These are phyloP conservation scores for Jamesozyma hellenica DNA, from an alignment of 805 yeast species.

Conservation along the genomic window DNA sequence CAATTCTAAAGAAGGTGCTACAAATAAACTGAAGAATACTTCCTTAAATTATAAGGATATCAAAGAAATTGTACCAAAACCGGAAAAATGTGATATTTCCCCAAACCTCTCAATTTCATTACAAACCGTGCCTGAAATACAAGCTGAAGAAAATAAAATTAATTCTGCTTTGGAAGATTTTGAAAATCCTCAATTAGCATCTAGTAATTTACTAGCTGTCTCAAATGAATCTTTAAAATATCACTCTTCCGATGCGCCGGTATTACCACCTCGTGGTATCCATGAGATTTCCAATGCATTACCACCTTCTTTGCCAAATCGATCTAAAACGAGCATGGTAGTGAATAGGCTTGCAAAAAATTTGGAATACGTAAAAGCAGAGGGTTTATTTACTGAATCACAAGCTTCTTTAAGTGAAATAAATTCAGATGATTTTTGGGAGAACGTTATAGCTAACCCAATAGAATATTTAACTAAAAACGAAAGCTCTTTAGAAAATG, in stretches of 20 bases:
- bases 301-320: not conserved
- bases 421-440: not conserved
- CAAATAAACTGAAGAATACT: too few relatives aligned
- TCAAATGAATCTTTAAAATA: not conserved
- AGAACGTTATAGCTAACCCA: slow-evolving; percentile 2
- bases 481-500: slow-evolving; percentile 1
- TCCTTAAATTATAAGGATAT: too few relatives aligned
- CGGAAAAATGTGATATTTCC: too few relatives aligned
- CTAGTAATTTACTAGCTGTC: not conserved
- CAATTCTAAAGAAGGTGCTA: too few relatives aligned
- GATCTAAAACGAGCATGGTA: slow-evolving; percentile 2
- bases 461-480: slow-evolving; percentile 2
- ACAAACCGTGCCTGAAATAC: not conserved
- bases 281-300: not conserved
- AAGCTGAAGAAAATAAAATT: not conserved
- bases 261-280: not conserved
- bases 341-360: slow-evolving; percentile 4
- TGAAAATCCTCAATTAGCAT: not conserved
- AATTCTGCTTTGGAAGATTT: not conserved
- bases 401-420: not conserved
- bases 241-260: not conserved
- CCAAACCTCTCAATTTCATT: too few relatives aligned
- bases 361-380: slow-evolving; percentile 3
- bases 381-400: slow-evolving; percentile 4
- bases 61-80: too few relatives aligned